Percentiles rank a stretch among this genome's conserved stretches.
These are phyloP conservation scores for Blastobotrys indianensis DNA, from an alignment of 1,139 yeast genomes.

Conservation along the genomic window DNA sequence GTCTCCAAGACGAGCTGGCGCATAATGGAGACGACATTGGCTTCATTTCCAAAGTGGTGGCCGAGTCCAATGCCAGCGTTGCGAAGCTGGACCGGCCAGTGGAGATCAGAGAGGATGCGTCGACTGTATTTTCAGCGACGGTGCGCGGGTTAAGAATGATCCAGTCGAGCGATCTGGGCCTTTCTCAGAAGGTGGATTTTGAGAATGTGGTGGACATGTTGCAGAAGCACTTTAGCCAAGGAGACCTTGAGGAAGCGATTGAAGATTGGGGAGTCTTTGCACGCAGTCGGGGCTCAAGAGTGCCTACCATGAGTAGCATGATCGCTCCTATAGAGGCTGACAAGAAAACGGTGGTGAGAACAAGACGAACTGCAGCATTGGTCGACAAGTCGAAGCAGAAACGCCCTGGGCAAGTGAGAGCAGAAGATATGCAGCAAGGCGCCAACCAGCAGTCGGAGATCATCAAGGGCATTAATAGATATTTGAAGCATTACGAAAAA, in stretches of 20 bases:
- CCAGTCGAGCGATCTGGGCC: slow-evolving; percentile 12
- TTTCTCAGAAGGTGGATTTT: slow-evolving; percentile 13
- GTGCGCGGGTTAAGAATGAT: slow-evolving; percentile 11
- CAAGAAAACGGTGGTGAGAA: neutral
- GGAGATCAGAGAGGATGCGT: slow-evolving; percentile 17
- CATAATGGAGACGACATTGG: slow-evolving; percentile 1
- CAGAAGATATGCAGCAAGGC: slow-evolving; percentile 42
- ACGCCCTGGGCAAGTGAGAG: slow-evolving; percentile 52
- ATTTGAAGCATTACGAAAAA: slow-evolving; percentile 48
- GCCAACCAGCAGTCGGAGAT: slow-evolving; percentile 16
- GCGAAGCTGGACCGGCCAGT: slow-evolving; percentile 15
- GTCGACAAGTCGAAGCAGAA: slow-evolving; percentile 28
- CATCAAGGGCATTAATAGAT: slow-evolving; percentile 14
- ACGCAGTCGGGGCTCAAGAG: neutral
- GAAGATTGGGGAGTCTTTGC: neutral
- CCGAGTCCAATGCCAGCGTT: slow-evolving; percentile 12
- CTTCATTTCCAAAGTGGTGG: neutral
- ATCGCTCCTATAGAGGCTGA: slow-evolving; percentile 6
- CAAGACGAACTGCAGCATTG: neutral
- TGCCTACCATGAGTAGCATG: slow-evolving; percentile 4
- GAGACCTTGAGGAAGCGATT: neutral
- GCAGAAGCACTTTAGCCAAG: slow-evolving; percentile 4
- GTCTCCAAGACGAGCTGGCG: neutral
- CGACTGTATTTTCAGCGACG: slow-evolving; percentile 9
- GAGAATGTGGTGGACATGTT: slow-evolving; percentile 11